phyloP scores from a whole-genome alignment of 2,329 filamentous ascomycete genomes.

The Colletotrichum falcatum region DNA sequence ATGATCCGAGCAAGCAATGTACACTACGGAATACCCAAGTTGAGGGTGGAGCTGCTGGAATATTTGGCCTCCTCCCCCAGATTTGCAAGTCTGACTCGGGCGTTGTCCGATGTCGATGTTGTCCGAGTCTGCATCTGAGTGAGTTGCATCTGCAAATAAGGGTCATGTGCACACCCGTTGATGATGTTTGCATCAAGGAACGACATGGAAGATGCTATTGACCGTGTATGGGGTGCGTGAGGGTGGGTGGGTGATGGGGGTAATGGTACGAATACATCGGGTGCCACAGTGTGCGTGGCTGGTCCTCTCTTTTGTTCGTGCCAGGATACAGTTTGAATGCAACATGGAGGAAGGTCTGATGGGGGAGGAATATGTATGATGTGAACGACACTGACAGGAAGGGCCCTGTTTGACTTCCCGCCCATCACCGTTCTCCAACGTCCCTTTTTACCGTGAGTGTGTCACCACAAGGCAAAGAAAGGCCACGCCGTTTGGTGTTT shows the following conservation, averaged over 20 bases:
- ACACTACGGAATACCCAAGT: too few relatives aligned
- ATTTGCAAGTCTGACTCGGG: conserved; percentile 38
- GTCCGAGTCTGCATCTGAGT: conserved; percentile 10
- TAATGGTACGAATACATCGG: not conserved
- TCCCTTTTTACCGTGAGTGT: not conserved
- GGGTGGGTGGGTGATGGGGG: not conserved
- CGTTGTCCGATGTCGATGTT: conserved; percentile 14
- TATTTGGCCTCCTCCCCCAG: conserved; percentile 24
- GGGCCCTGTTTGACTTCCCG: conserved; percentile 3
- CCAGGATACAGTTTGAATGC: too few relatives aligned
- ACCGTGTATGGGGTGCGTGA: not conserved
- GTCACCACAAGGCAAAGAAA: not conserved
- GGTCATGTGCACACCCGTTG: conserved; percentile 27
- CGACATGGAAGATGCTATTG: conserved; percentile 34
- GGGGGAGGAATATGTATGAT: not conserved
- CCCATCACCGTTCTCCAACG: not conserved
- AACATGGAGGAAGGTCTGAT: too few relatives aligned
- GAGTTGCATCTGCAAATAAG: conserved; percentile 7
- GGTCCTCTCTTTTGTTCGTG: not conserved
- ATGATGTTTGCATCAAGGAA: conserved; percentile 11
- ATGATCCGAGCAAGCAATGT: not conserved
- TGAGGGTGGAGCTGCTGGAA: not conserved
- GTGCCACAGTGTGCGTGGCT: not conserved
- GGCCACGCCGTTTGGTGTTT: conserved; percentile 13
- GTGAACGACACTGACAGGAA: not conserved